Conservation (phyloP, 352 stramenopile genomes). For the Phytophthora ohioensis region DNA sequence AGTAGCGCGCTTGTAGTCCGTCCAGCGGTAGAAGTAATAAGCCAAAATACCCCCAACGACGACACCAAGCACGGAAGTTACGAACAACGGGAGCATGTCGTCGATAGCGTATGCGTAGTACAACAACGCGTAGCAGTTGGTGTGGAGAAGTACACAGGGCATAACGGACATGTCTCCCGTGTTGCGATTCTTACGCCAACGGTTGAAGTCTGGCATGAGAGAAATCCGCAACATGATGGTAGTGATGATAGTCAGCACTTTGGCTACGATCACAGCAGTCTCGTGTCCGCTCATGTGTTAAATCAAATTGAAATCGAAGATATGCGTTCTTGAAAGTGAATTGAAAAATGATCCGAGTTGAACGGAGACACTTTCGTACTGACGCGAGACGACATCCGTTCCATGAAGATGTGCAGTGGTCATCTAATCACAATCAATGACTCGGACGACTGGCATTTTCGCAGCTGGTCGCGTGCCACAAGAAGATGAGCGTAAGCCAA, state of each 20-base stretch:
- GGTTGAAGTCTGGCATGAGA: constrained; percentile 46
- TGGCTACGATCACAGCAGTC: constrained; percentile 29
- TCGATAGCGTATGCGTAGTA: constrained; percentile 59
- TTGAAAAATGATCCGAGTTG: constrained; percentile 12
- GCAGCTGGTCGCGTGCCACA: constrained; percentile 27
- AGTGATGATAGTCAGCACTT: constrained; percentile 39
- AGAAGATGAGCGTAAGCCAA: constrained; percentile 27
- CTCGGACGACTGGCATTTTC: constrained; percentile 12
- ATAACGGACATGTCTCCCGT: constrained; percentile 48
- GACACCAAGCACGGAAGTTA: constrained; percentile 47
- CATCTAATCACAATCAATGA: constrained; percentile 28
- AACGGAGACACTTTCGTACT: not conserved
- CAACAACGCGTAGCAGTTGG: constrained; percentile 40
- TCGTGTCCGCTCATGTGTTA: constrained; percentile 27
- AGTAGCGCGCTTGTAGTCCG: constrained; percentile 33
- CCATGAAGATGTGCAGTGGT: constrained; percentile 30
- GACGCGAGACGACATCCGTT: too few relatives aligned
- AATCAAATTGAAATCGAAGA: not conserved
- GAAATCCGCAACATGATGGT: constrained; percentile 41
- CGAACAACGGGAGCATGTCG: constrained; percentile 57
- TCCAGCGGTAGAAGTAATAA: constrained; percentile 52
- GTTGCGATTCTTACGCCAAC: constrained; percentile 35
- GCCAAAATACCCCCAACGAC: constrained; percentile 46
- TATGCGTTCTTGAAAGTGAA: constrained; percentile 13
- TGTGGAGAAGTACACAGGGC: constrained; percentile 40